Evolutionary conservation across 2,329 filamentous ascomycete genomes (phyloP), one percentile per base, ranked within the genome.

Genomic region (Botrytis sinoallii): DNA sequence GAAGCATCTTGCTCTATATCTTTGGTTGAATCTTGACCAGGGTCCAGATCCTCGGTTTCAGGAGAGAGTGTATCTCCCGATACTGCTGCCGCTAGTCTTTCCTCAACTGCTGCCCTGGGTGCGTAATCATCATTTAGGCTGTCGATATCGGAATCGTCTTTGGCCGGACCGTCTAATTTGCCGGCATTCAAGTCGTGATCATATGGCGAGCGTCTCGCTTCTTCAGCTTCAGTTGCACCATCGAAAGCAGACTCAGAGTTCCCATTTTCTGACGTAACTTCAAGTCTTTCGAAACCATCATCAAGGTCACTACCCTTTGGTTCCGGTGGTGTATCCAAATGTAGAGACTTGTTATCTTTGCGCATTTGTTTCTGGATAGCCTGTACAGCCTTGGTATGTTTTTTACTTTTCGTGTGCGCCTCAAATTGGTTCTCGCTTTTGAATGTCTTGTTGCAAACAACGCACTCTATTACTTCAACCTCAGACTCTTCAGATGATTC

Each of bases 341-440:
- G 83, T 14, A 94, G 82, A 67, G 90, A 86, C 65, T 86, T 85
- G 78, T 95, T 92, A 79, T 99, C 93, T 78, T 91, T 90, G 78
- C 87, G 89, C 94, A 99, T 97, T 81, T 96, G 91, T 79, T 89
- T 88, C 79, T 90, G 90, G 57, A 99, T 83, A 75, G 94, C 89
- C 77, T 95, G 91, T 10, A 98, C 87, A 3, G 94, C 92, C 81
- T 97, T 98, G 75, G 91, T 83, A 79, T 99, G 96, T 83, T 98
- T 99, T 82, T 97, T 99, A 85, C 95, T 98, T 84, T 92, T 94
- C 84, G 98, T 95, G 79, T 99, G 96, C 4, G 92, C 91, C 79
- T 97, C 91, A 75, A 92, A 94, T 80, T 98, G 95, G 77, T 94
- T 94, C 81, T 97, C 93, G 79, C 95, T 98, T 83, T 98, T 89